These are phyloP conservation scores for Mycena capillaripes DNA, from an alignment of 768 basidiomycete genomes.

Conservation along the genomic window DNA sequence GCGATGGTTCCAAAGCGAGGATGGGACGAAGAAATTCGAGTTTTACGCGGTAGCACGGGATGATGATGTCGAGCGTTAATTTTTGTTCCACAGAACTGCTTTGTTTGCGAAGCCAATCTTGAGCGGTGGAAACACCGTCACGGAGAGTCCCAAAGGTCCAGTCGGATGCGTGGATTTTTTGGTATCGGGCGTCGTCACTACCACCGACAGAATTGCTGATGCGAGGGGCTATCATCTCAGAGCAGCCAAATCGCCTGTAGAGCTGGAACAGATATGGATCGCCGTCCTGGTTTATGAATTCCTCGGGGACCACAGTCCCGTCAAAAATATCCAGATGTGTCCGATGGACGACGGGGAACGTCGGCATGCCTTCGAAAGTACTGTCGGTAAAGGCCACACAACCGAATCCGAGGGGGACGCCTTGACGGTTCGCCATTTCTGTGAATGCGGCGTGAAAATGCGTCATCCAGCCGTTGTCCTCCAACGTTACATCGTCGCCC, in stretches of 20 bases:
- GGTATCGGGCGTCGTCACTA: constrained; percentile 59
- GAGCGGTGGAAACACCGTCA: too few relatives aligned
- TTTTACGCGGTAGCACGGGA: constrained; percentile 71
- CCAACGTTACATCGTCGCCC: constrained; percentile 68
- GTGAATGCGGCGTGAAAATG: constrained; percentile 55
- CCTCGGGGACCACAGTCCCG: constrained; percentile 63
- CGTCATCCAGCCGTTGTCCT: constrained; percentile 68
- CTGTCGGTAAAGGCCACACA: constrained; percentile 71
- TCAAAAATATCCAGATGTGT: constrained; percentile 69
- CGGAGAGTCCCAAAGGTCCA: constrained; percentile 59
- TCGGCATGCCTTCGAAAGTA: constrained; percentile 72
- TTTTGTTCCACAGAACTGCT: constrained; percentile 34
- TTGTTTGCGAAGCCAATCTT: too few relatives aligned
- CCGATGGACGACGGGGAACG: constrained; percentile 70
- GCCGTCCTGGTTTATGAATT: constrained; percentile 72
- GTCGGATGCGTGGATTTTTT: constrained; percentile 48
- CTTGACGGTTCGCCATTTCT: constrained; percentile 44
- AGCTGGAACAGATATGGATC: constrained; percentile 72
- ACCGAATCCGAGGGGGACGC: constrained; percentile 61
- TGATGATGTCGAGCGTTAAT: constrained; percentile 67
- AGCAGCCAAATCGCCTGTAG: constrained; percentile 69
- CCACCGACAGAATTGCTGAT: constrained; percentile 64
- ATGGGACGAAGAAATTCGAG: constrained; percentile 58
- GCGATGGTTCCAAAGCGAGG: constrained; percentile 58
- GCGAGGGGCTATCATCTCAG: constrained; percentile 57